A percentile compares a stretch with the other conserved stretches of the same genome.
phyloP scores from a whole-genome alignment of 169 alveolate genomes.

The Plasmodium billcollinsi region DNA sequence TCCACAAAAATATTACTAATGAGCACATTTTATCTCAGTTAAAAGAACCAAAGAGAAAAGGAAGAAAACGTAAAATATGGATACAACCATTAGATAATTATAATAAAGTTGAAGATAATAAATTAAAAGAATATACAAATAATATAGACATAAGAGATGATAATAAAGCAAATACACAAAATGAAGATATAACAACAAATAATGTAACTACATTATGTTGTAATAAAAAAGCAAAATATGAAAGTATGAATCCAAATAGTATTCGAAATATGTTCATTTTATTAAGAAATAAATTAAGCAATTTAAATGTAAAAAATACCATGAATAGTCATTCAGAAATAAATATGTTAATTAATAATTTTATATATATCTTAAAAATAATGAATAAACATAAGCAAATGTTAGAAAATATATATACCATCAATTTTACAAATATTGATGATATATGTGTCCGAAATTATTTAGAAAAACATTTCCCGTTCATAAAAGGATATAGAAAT shows the following conservation, averaged over 20 bases:
- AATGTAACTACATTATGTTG: no score
- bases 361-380: conserved; percentile 8
- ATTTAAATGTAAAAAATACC: conserved; percentile 21
- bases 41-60: conserved; percentile 47
- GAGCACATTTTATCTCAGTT: neutral
- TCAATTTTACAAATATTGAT: conserved; percentile 11
- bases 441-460: conserved; percentile 21
- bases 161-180: conserved; percentile 22
- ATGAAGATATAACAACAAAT: conserved; percentile 17
- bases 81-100: conserved; percentile 11
- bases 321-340: conserved; percentile 36
- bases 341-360: conserved; percentile 30
- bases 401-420: conserved; percentile 22
- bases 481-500: conserved; percentile 14
- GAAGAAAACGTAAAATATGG: conserved; percentile 46
- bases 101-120: conserved; percentile 49
- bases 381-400: conserved; percentile 22
- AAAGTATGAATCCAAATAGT: neutral
- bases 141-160: neutral
- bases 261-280: conserved; percentile 18
- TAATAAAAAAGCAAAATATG: conserved; percentile 6
- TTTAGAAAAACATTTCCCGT: conserved; percentile 34
- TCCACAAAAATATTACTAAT: neutral
- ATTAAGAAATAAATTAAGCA: conserved; percentile 35
- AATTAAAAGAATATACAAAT: conserved; percentile 33